Evolutionary conservation across 169 alveolate species (phyloP), one percentile per base, ranked within the genome.

Genomic region (Eimeria acervulina): DNA sequence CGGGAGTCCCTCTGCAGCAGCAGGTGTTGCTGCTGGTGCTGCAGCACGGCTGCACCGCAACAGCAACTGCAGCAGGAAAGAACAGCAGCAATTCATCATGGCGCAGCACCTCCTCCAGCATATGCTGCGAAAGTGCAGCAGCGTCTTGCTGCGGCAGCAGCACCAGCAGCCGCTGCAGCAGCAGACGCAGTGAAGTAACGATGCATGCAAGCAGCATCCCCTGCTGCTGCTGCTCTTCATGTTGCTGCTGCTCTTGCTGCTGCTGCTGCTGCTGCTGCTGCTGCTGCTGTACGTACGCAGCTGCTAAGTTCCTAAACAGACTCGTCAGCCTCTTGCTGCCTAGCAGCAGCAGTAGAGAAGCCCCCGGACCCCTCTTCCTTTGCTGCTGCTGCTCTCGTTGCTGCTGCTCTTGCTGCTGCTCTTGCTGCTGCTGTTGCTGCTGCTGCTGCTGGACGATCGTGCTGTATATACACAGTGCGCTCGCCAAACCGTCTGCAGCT

Each of bases 331-430:
- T 15, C 15, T 74, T 74, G 47, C 23, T 74, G 85, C 85, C 85
- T 15, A 74, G 59, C 26, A 74, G 85, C 44, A 33, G 47, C 85
- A 74, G 52, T 13, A 74, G 28, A 31, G 59, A 74, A 15, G 85
- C 10, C 15, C 59, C 85, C 21, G 85, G 85, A n/a, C 21, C 26
- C 52, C 26, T 26, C n/a, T 1, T 74, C 42, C 10, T 52, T 0
- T 13, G 85, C 59, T 81, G 90, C 90, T 44, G 70, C 38, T 81
- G 68, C 68, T 81, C 59, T 40, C 23, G 90, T 76, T 76, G 87
- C 87, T 6, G 87, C 87, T 76, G 87, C 87, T 36, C 28, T 70
- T 31, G 87, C 87, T 36, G 87, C 87, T 36, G 1, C 87, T 1
- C 17, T 21, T 76, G 87, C 52, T 76, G 87, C 87, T 19, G 38